Base-by-base conservation (phyloP, 345 rosid species). In the Eucalyptus fibrosa region DNA sequence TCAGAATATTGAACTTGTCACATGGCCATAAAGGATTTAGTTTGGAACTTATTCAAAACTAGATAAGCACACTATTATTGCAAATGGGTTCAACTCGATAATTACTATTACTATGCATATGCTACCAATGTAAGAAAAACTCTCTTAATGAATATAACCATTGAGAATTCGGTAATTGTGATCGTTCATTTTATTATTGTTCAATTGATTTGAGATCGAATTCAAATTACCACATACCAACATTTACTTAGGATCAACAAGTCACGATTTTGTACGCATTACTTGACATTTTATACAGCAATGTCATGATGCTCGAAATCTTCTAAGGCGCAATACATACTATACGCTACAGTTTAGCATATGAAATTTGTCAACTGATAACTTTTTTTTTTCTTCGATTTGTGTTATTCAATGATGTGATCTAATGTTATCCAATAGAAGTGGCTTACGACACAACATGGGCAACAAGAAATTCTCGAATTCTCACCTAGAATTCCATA, bases 381-480 rank as follows among this genome's bases (percentile, higher is more conserved):
- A 17, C 1, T 10, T 4, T 17, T 16, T 16, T 15, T 4, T 32
- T 67, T 32, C 0, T 0, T 7, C 12, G 1, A 32, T 17, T 3
- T 2, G 21, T 4, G 1, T 32, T 3, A 67, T 67, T 16, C 12
- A 9, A 32, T 4, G 11, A 17, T 67, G 4, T 3, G 40, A 32
- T 32, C 0, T 16, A 8, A 65, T 15, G 21, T 17, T n/a, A 16
- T 34, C 15, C 19, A 14, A 8, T 14, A 8, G 40, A n/a, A 67
- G 40, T 7, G 19, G 6, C 17, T 14, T 30, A n/a, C 40, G 37
- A n/a, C 77, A n/a, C 17, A 17, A 9, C 9, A 15, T 65, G 0
- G 18, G 0, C 9, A 3, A 32, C 24, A 9, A 18, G 42, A 34
- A 34, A 34, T 69, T 17, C 42, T 69, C 7, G 10, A 34, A 69